These are phyloP conservation scores for Suillus placidus DNA, from an alignment of 768 basidiomycete species.

Conservation along the genomic window DNA sequence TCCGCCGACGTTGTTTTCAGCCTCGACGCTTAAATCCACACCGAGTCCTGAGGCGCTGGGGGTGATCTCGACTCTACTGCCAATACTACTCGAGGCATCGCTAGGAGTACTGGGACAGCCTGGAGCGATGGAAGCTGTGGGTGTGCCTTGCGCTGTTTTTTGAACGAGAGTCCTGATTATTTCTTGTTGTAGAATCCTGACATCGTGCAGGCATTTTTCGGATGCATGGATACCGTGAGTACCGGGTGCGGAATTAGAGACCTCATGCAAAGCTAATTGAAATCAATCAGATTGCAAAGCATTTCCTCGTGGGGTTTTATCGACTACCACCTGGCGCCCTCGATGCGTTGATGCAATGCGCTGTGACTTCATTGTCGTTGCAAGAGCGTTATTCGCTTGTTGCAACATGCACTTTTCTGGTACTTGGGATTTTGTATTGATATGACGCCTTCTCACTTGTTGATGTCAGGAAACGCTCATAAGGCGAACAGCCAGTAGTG, in stretches of 20 bases:
- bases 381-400: constrained; percentile 88
- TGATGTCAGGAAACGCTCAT: constrained; percentile 59
- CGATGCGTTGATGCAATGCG: constrained; percentile 70
- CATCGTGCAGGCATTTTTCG: constrained; percentile 87
- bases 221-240: constrained; percentile 74
- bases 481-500: constrained; percentile 63
- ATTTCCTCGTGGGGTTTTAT: constrained; percentile 51
- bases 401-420: constrained; percentile 80
- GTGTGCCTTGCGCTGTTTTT: constrained; percentile 26
- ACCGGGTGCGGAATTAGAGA: background rate
- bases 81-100: constrained; percentile 60
- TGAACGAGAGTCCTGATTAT: constrained; percentile 15
- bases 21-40: constrained; percentile 48
- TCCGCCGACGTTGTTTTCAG: constrained; percentile 53
- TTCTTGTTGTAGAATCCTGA: constrained; percentile 73
- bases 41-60: constrained; percentile 58
- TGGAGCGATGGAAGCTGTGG: constrained; percentile 71
- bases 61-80: constrained; percentile 57
- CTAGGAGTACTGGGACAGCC: constrained; percentile 54
- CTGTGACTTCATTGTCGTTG: constrained; percentile 63
- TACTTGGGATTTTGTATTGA: constrained; percentile 39
- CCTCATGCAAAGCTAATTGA: background rate
- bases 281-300: background rate
- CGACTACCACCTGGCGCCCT: constrained; percentile 64
- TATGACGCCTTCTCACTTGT: background rate